Percentiles rank a stretch among this genome's conserved stretches.
Evolutionary conservation across 129 eudicot species (phyloP).

Genomic region (Flaveria bidentis): DNA sequence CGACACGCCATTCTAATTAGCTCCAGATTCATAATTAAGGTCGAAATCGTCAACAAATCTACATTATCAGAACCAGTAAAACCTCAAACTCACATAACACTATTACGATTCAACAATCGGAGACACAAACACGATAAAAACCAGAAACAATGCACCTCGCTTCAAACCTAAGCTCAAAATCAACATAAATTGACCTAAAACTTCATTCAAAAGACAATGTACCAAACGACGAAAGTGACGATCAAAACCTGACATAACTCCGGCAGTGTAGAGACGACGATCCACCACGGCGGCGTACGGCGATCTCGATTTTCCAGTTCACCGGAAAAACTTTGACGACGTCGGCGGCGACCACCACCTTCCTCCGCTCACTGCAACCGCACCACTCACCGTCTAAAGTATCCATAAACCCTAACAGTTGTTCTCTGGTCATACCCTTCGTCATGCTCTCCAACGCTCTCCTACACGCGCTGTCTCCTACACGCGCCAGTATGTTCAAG

Average conservation of each 20-base stretch:
- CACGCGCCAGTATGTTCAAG: constrained; percentile 32
- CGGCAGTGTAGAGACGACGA: constrained; percentile 18
- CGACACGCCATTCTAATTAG: not conserved
- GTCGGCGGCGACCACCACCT: constrained; percentile 34
- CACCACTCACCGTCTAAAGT: constrained; percentile 32
- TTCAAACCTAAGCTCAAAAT: constrained; percentile 5
- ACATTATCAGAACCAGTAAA: not conserved
- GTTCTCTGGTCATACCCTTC: constrained; percentile 31
- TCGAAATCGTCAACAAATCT: constrained; percentile 2
- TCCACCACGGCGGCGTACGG: constrained; percentile 24
- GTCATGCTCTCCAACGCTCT: constrained; percentile 28
- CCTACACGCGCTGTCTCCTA: constrained; percentile 37
- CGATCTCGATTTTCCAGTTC: constrained; percentile 26
- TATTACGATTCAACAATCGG: not conserved
- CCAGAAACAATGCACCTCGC: constrained; percentile 1
- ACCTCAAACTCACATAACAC: not conserved
- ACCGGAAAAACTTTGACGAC: constrained; percentile 27
- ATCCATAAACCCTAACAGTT: constrained; percentile 42
- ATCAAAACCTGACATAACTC: constrained; percentile 38
- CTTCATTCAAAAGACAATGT: constrained; percentile 9
- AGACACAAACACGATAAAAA: constrained; percentile 3
- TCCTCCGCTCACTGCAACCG: constrained; percentile 32
- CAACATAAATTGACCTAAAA: not conserved
- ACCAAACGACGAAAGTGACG: constrained; percentile 21
- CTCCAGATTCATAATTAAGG: constrained; percentile 8